These are phyloP conservation scores for Colletotrichum nymphaeae DNA, from an alignment of 2,329 filamentous ascomycete genomes.

Conservation along the genomic window DNA sequence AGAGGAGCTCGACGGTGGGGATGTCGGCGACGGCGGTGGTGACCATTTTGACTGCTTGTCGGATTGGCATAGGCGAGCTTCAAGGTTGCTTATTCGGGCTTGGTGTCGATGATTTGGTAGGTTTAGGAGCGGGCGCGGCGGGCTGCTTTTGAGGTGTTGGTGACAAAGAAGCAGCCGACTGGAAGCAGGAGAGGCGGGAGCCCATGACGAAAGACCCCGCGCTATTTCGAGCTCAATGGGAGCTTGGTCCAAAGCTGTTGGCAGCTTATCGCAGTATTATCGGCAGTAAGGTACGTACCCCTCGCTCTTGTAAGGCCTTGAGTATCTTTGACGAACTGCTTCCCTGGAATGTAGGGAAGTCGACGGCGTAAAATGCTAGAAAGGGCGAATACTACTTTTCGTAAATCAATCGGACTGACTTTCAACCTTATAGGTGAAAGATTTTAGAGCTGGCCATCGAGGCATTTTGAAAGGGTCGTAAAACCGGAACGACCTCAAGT, in stretches of 20 bases:
- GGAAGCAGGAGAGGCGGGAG: constrained; percentile 11
- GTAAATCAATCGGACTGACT: no score
- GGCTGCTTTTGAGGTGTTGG: not conserved
- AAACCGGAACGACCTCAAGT: no score
- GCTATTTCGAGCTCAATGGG: not conserved
- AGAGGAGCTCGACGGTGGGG: constrained; percentile 73
- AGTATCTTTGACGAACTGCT: no score
- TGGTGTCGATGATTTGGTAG: not conserved
- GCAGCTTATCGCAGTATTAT: no score
- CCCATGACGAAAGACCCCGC: constrained; percentile 32
- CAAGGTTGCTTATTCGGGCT: not conserved
- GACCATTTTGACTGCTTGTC: constrained; percentile 46
- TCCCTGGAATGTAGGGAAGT: no score
- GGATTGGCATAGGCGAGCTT: constrained; percentile 18
- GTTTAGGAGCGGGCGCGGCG: not conserved
- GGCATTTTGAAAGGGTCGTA: not conserved
- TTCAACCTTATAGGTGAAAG: no score
- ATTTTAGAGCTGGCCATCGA: not conserved
- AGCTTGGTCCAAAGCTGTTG: not conserved
- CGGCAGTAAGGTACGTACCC: no score
- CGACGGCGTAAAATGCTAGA: no score
- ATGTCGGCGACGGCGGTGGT: constrained; percentile 63
- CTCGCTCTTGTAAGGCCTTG: no score
- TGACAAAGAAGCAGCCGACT: not conserved
- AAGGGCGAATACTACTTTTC: no score